A percentile compares a stretch with the other conserved stretches of the same genome.
These are phyloP conservation scores for Thymus quinquecostatus DNA, from an alignment of 257 asterid species.

Conservation along the genomic window DNA sequence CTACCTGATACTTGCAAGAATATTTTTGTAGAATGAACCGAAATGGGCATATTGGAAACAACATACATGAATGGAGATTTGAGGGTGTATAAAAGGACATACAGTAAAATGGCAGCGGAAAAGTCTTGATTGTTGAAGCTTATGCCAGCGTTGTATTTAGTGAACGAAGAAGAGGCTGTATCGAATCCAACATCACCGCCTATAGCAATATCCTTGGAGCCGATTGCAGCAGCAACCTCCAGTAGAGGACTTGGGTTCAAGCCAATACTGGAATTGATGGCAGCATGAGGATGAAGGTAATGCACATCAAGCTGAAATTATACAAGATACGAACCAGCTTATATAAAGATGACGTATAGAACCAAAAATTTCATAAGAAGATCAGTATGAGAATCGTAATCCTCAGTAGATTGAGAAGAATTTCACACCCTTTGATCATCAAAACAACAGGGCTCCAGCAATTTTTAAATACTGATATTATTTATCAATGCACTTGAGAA, in stretches of 20 bases:
- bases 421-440: background rate
- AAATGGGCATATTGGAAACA: slow-evolving; percentile 1
- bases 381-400: background rate
- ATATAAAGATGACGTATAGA: background rate
- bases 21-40: too few species aligned
- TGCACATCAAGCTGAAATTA: slow-evolving; percentile 76
- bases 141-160: slow-evolving; percentile 77
- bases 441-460: background rate
- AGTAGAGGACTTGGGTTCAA: slow-evolving; percentile 76
- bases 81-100: slow-evolving; percentile 32
- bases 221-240: slow-evolving; percentile 77
- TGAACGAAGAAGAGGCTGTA: slow-evolving; percentile 72
- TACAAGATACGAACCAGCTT: slow-evolving; percentile 14
- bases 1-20: too few species aligned
- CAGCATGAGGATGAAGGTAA: slow-evolving; percentile 68
- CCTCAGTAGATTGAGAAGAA: background rate
- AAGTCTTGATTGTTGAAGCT: slow-evolving; percentile 77
- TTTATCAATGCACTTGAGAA: slow-evolving; percentile 1
- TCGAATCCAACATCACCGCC: slow-evolving; percentile 85
- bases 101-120: slow-evolving; percentile 77
- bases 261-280: slow-evolving; percentile 79
- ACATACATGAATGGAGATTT: background rate
- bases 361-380: background rate
- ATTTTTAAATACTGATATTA: too few species aligned
- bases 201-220: slow-evolving; percentile 60